Base-by-base conservation (phyloP, 1,284 basidiomycete genomes). In the Malassezia yamatoensis region DNA sequence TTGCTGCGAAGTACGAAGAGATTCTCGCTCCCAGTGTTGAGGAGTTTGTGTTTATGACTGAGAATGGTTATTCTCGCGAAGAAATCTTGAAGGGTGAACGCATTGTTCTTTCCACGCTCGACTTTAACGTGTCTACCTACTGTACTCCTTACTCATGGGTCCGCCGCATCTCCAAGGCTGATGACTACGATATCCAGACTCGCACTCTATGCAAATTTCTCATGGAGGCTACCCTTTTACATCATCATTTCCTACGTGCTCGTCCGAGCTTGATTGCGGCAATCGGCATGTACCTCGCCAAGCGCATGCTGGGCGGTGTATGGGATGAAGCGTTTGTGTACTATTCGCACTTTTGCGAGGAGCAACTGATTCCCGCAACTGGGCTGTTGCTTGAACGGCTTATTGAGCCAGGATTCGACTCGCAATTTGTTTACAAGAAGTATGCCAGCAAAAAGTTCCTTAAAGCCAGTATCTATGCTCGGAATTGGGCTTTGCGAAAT, bases 61-160 rank as follows among this genome's bases (percentile, higher is more conserved):
- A 96, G 63, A 85, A 84, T 2, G 85, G 87, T 1, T 94, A 90
- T 78, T 83, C 82, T 15, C 84, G 88, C 67, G 79, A 83, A 0
- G 90, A 98, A 75, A 90, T 98, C 64, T 81, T 94, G 51, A 85
- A 88, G 89, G 93, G 93, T 74, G 93, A 96, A 77, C 84, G 89
- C 45, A 96, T 98, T 74, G 85, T 99, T 69, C 58, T 67, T 13
- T 60, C 59, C 77, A 90, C 89, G 39, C 83, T 99, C 56, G 89
- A 96, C 63, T 98, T 96, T 79, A 85, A 86, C 76, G 76, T 99
- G 73, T 96, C 91, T 54, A 84, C 90, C 55, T 99, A 99, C 79
- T 98, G 94, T 79, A 94, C 93, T 45, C 94, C 94, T 2, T 98
- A 98, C 79, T 91, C 88, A 74, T 98, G 94, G 94, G 90, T 98